Evolutionary conservation across 371 early-diverging fungal genomes (phyloP).

Genomic region (Mucor saturninus): DNA sequence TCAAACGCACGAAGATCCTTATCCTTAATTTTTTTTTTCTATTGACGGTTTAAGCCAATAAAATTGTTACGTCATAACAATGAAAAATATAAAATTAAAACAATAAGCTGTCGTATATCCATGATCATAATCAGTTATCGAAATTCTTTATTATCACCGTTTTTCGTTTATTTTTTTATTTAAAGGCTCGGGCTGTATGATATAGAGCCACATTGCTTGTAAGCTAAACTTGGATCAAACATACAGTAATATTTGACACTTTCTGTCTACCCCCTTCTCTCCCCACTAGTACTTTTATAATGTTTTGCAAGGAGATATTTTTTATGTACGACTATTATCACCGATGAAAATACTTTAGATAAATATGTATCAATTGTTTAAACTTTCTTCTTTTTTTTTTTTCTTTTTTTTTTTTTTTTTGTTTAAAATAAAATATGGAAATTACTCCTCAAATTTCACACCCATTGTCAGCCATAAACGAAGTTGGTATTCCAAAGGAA

Average conservation of each 20-base stretch:
- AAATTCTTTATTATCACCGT: background rate
- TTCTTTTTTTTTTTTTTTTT: background rate
- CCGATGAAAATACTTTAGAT: background rate
- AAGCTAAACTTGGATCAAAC: no score
- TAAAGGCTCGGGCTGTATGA: no score
- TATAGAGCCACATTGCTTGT: no score
- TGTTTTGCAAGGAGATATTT: background rate
- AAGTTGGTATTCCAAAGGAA: background rate
- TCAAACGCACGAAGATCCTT: no score
- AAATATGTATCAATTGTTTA: background rate
- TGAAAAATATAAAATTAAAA: background rate
- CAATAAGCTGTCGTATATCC: background rate
- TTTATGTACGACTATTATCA: background rate
- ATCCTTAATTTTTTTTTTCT: background rate
- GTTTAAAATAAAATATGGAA: background rate
- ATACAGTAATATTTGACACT: no score
- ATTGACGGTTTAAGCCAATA: background rate
- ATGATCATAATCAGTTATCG: background rate
- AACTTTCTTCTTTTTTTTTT: background rate
- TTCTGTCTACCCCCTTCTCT: no score
- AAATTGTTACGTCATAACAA: background rate
- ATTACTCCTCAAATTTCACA: background rate
- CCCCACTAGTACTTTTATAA: background rate
- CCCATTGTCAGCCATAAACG: background rate
- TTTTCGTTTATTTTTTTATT: no score